Percentiles rank a stretch among this genome's conserved stretches.
Evolutionary conservation across 371 early-diverging fungal species (phyloP).

Genomic region (Lichtheimia ramosa): DNA sequence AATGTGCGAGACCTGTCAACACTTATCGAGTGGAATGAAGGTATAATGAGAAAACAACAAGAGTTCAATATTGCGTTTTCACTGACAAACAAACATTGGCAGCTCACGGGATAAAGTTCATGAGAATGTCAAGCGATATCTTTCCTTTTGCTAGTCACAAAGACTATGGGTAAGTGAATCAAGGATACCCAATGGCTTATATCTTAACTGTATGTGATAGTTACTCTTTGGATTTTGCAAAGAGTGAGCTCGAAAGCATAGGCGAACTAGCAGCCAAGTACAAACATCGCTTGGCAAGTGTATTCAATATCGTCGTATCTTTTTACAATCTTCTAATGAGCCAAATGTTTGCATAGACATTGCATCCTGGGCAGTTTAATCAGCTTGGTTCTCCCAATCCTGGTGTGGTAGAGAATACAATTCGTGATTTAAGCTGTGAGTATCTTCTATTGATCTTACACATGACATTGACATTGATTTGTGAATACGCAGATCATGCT

Average conservation of each 20-base stretch:
- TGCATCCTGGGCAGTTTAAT: constrained; percentile 53
- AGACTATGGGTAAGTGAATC: constrained; percentile 27
- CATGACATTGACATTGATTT: background rate
- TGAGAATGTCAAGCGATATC: constrained; percentile 49
- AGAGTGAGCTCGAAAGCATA: constrained; percentile 25
- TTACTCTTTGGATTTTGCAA: constrained; percentile 38
- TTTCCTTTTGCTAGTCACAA: constrained; percentile 53
- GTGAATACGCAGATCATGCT: constrained; percentile 35
- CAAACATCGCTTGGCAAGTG: constrained; percentile 40
- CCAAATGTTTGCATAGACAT: constrained; percentile 26
- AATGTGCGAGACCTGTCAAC: constrained; percentile 39
- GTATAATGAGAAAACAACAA: constrained; percentile 6
- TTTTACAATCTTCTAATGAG: background rate
- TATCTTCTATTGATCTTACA: background rate
- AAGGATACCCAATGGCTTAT: background rate
- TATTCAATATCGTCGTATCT: background rate
- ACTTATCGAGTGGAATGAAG: constrained; percentile 54
- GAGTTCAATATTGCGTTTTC: background rate
- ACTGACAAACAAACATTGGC: background rate
- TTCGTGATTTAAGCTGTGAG: constrained; percentile 38
- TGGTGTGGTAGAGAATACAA: constrained; percentile 35
- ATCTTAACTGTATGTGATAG: constrained; percentile 2
- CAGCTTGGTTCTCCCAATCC: constrained; percentile 45
- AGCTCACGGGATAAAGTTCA: constrained; percentile 43
- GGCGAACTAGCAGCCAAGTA: constrained; percentile 40